Percentiles rank a stretch among this genome's conserved stretches.
Evolutionary conservation across 2,329 filamentous ascomycete species (phyloP).

Genomic region (Exophiala sp.): DNA sequence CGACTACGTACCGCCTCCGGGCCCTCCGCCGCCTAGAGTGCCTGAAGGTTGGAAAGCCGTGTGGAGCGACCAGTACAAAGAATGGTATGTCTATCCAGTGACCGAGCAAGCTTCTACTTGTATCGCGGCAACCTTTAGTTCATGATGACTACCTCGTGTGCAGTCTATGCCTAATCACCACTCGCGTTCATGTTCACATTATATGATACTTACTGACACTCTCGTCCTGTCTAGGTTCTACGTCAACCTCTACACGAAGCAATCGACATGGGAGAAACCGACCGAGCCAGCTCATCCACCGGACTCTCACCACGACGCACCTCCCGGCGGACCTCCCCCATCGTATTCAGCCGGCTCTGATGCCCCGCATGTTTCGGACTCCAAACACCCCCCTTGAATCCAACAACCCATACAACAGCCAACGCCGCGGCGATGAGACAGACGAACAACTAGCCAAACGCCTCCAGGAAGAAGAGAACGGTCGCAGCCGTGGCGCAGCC

Average conservation of each 20-base stretch:
- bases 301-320: slow-evolving; percentile 42
- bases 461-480: slow-evolving; percentile 69
- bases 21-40: slow-evolving; percentile 53
- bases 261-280: slow-evolving; percentile 85
- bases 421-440: slow-evolving; percentile 44
- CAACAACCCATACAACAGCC: slow-evolving; percentile 67
- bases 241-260: slow-evolving; percentile 79
- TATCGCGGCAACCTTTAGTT: too few relatives aligned
- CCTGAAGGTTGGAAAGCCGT: slow-evolving; percentile 72
- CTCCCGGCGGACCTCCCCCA: slow-evolving; percentile 59
- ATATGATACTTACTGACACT: slow-evolving; percentile 2
- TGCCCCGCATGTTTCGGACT: slow-evolving; percentile 36
- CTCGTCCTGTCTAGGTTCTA: slow-evolving; percentile 63
- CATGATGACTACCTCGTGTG: too few relatives aligned
- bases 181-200: background rate
- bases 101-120: too few relatives aligned
- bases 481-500: slow-evolving; percentile 50
- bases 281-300: slow-evolving; percentile 53
- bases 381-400: slow-evolving; percentile 48
- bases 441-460: slow-evolving; percentile 70
- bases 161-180: background rate
- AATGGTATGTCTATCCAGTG: slow-evolving; percentile 65
- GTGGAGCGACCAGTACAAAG: slow-evolving; percentile 74
- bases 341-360: slow-evolving; percentile 54
- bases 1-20: slow-evolving; percentile 38